phyloP scores from a whole-genome alignment of 805 yeast genomes.

The Candida xiaguanensis region DNA sequence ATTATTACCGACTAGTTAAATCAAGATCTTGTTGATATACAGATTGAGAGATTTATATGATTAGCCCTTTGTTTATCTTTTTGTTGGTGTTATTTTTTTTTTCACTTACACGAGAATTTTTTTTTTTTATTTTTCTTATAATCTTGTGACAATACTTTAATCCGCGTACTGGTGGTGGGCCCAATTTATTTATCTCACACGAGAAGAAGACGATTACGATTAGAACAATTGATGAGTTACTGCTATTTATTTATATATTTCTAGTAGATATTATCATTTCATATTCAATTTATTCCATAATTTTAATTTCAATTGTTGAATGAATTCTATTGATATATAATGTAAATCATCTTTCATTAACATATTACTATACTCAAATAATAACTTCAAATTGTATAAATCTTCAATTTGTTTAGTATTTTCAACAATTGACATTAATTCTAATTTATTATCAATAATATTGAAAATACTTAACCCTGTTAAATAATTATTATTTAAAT shows the following conservation, averaged over 20 bases:
- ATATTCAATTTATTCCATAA: constrained; percentile 29
- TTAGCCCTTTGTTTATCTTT: too few relatives aligned
- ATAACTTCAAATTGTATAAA: constrained; percentile 57
- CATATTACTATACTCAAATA: constrained; percentile 59
- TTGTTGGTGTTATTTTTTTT: too few relatives aligned
- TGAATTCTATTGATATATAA: constrained; percentile 47
- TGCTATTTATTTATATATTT: too few relatives aligned
- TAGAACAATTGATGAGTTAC: too few relatives aligned
- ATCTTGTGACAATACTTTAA: not conserved
- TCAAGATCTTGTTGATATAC: too few relatives aligned
- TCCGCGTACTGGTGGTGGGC: not conserved
- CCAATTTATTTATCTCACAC: not conserved
- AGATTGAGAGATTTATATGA: too few relatives aligned
- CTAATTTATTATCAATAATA: constrained; percentile 53
- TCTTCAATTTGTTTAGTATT: constrained; percentile 46
- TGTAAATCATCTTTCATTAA: constrained; percentile 32
- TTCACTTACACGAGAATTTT: not conserved
- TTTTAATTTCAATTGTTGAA: constrained; percentile 48
- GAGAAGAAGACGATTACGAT: not conserved
- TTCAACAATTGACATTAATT: constrained; percentile 41
- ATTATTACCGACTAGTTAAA: too few relatives aligned
- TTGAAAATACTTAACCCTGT: constrained; percentile 41
- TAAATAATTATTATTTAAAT: constrained; percentile 11
- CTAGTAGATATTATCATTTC: too few relatives aligned
- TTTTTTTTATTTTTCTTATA: not conserved